Conservation (phyloP, 2,329 filamentous ascomycete species). For the Colletotrichum tanaceti region DNA sequence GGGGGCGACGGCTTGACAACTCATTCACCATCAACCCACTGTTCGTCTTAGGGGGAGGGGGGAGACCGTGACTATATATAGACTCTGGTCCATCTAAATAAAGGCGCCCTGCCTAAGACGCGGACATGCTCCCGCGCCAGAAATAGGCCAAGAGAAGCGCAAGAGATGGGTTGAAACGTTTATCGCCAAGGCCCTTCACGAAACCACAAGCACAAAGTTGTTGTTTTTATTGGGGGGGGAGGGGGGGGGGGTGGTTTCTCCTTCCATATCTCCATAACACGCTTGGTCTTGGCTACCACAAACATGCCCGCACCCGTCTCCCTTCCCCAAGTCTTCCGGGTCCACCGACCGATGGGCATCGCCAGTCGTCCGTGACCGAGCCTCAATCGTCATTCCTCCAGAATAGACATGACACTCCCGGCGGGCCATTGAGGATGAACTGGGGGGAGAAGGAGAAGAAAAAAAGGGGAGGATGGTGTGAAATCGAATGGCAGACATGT, state of each 20-base stretch:
- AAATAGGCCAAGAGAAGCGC: constrained; percentile 22
- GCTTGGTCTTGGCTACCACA: not conserved
- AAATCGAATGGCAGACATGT: not conserved
- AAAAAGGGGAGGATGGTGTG: not conserved
- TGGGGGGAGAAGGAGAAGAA: not conserved
- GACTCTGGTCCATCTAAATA: constrained; percentile 23
- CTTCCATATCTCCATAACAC: no score
- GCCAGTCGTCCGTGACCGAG: constrained; percentile 24
- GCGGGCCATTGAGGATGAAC: not conserved
- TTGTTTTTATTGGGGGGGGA: no score
- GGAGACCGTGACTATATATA: not conserved
- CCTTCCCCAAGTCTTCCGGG: constrained; percentile 28
- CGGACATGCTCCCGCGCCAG: constrained; percentile 24
- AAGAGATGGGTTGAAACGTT: constrained; percentile 35
- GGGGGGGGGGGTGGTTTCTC: no score
- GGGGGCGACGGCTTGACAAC: not conserved
- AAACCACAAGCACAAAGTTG: constrained; percentile 15
- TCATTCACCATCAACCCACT: not conserved
- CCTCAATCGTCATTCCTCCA: constrained; percentile 13
- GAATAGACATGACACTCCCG: constrained; percentile 29
- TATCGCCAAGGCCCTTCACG: constrained; percentile 31
- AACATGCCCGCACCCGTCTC: not conserved
- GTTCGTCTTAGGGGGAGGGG: not conserved
- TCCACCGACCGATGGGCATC: constrained; percentile 23
- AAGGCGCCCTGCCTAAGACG: constrained; percentile 21